These are phyloP conservation scores for Petunia axillaris DNA, from an alignment of 257 asterid genomes.

Conservation along the genomic window DNA sequence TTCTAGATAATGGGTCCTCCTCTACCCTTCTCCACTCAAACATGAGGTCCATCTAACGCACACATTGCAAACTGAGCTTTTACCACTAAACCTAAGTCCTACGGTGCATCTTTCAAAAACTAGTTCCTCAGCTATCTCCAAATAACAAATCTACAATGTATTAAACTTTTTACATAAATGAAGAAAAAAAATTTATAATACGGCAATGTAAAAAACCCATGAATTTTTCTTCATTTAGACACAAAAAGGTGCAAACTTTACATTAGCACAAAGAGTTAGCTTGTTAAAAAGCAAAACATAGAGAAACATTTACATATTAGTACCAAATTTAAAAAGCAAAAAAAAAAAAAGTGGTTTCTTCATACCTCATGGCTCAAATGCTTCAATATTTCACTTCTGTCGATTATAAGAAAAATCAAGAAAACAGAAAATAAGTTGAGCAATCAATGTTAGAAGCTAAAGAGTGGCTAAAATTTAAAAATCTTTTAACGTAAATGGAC, in stretches of 20 bases:
- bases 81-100: no score
- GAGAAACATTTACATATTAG: neutral
- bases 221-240: neutral
- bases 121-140: neutral
- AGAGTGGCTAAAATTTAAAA: neutral
- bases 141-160: neutral
- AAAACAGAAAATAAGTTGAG: neutral
- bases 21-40: no score
- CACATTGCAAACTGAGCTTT: no score
- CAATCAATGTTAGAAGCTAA: neutral
- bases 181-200: neutral
- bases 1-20: no score
- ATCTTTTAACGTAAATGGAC: neutral
- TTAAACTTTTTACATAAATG: constrained; percentile 7
- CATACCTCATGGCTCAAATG: constrained; percentile 25
- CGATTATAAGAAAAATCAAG: neutral
- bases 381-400: neutral
- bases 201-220: neutral
- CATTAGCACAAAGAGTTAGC: neutral
- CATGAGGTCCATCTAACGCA: no score
- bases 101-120: neutral
- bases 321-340: neutral
- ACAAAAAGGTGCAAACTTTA: neutral
- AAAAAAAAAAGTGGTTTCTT: neutral
- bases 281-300: neutral